Base-by-base conservation (phyloP, 306 rosid genomes). In the Prunus dulcis region DNA sequence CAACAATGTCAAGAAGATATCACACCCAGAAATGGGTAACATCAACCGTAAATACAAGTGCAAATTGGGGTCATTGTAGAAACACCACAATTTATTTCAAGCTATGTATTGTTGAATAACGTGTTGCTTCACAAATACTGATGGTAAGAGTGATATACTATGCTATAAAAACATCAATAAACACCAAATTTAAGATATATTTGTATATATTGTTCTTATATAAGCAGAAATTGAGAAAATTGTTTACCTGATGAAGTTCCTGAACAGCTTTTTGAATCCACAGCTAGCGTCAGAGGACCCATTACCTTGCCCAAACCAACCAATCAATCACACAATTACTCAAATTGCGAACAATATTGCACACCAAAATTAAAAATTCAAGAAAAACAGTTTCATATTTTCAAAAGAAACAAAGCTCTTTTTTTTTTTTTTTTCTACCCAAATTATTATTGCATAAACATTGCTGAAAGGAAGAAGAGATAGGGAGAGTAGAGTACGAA, bases 281-380 rank as follows among this genome's bases (percentile, higher is more conserved):
- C 80, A 60, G 91, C 80, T 15, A 87, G 84, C 28, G 84, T 78
- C 11, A 84, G 67, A 49, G 95, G 89, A 85, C 85, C 84, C 93
- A 90, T 90, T 69, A 12, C 61, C 70, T 30, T 38, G 71, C 0
- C 30, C 32, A 60, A 60, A 60, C 34, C 19, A 60, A 34, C 51
- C 14, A 72, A 58, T 6, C 27, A 69, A 17, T 14, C 23, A 41
- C 25, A 6, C 63, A 43, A 20, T n/a, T 53, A 41, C 58, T 19
- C 3, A 3, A 30, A 56, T 6, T 58, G 14, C 49, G 20, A 43
- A 70, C 46, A 34, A 34, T 34, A 5, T 32, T 32, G 7, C 1
- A 1, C 38, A 34, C 43, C 9, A 38, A 38, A 38, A 38, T 38
- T 38, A 38, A 38, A 38, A 38, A 38, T 38, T 38, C 43, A 38